These are phyloP conservation scores for Tulasnella sp. DNA, from an alignment of 768 basidiomycete species.

Conservation along the genomic window DNA sequence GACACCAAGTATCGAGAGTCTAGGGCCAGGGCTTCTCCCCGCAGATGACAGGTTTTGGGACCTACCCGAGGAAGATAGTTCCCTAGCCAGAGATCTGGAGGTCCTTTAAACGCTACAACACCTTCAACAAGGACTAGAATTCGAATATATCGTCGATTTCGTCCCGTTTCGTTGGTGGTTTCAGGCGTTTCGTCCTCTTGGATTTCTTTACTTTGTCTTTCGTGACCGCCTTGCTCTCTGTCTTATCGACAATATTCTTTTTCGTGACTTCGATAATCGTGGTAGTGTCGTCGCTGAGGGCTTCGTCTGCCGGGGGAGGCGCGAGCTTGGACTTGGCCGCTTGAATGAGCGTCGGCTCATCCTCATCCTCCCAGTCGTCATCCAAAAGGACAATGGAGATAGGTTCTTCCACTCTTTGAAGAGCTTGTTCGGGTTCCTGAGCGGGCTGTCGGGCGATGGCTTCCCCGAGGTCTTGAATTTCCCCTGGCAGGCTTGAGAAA, in stretches of 20 bases:
- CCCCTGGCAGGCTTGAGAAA: neutral
- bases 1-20: neutral
- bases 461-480: neutral
- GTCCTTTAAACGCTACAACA: neutral
- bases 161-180: neutral
- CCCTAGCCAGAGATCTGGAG: neutral
- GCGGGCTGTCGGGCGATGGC: neutral
- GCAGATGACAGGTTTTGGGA: neutral
- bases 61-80: neutral
- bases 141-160: conserved; percentile 22
- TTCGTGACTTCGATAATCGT: neutral
- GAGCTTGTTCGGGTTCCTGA: neutral
- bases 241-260: neutral
- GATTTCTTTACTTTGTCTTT: neutral
- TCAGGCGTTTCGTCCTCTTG: neutral
- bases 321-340: too few species aligned
- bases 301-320: neutral
- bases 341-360: neutral
- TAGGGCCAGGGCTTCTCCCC: neutral
- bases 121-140: neutral
- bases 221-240: neutral
- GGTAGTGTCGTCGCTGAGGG: neutral
- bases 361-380: conserved; percentile 8
- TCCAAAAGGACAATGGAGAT: neutral
- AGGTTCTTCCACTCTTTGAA: neutral